Evolutionary conservation across 306 rosid species (phyloP).

Genomic region (Malus sieversii): DNA sequence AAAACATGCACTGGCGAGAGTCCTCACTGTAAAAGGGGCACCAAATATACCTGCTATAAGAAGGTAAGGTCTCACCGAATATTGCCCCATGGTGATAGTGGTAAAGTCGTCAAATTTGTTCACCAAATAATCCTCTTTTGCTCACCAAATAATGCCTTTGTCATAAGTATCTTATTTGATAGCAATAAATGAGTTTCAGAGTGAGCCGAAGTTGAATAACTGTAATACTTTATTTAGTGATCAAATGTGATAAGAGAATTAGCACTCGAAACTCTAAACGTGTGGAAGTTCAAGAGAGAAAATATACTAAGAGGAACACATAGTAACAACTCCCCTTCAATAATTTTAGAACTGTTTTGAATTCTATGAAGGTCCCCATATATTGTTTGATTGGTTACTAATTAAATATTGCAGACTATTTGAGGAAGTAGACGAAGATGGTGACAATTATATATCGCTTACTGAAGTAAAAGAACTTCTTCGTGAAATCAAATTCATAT

Average conservation of each 20-base stretch:
- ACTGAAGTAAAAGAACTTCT: conserved; percentile 36
- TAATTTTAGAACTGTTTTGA: too few species aligned
- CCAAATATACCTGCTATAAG: conserved; percentile 1
- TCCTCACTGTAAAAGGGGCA: conserved; percentile 11
- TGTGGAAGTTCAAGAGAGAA: too few species aligned
- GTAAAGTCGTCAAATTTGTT: background rate
- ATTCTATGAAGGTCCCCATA: too few species aligned
- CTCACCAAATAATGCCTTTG: background rate
- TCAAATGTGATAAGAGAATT: too few species aligned
- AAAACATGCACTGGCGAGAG: conserved; percentile 8
- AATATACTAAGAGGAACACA: too few species aligned
- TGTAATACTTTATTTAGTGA: too few species aligned
- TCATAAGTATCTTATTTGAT: too few species aligned
- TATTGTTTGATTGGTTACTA: background rate
- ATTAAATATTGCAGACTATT: conserved; percentile 31
- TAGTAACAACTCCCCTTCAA: too few species aligned
- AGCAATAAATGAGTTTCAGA: too few species aligned
- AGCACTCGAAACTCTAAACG: too few species aligned
- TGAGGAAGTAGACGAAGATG: conserved; percentile 39
- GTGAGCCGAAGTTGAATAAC: too few species aligned
- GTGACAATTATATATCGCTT: conserved; percentile 22
- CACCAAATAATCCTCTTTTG: background rate
- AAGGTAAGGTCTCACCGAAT: background rate
- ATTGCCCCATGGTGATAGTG: background rate
- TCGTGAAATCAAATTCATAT: conserved; percentile 21